Percentiles rank a stretch among this genome's conserved stretches.
Conservation (phyloP, 139 green algal species). For the Micromonas pusilla region DNA sequence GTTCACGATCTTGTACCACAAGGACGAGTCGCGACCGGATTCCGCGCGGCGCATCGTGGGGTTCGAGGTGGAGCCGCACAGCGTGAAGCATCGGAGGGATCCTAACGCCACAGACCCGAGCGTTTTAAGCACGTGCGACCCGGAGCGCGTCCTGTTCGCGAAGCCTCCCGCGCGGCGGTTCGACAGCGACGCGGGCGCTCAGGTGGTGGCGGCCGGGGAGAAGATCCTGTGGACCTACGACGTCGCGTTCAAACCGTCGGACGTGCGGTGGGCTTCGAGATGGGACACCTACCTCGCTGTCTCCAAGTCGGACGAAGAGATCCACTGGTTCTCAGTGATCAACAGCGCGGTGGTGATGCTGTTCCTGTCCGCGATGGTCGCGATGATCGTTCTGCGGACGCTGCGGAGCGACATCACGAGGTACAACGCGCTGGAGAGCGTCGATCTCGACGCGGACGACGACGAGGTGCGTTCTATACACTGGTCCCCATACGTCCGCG, state of each 20-base stretch:
- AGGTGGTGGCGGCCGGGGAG: constrained; percentile 67
- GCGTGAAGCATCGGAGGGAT: constrained; percentile 86
- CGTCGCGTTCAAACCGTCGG: constrained; percentile 70
- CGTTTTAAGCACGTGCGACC: constrained; percentile 87
- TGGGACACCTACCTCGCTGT: constrained; percentile 99
- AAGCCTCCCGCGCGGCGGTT: too few relatives aligned
- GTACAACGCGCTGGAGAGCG: constrained; percentile 95
- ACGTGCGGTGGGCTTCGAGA: constrained; percentile 90
- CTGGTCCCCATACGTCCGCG: too few relatives aligned
- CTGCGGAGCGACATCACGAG: constrained; percentile 89
- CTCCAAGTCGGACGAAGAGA: constrained; percentile 89
- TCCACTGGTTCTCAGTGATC: constrained; percentile 99
- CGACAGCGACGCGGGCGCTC: too few relatives aligned
- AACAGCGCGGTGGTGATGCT: constrained; percentile 99
- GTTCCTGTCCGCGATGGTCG: constrained; percentile 96
- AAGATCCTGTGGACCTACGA: constrained; percentile 98
- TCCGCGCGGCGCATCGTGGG: constrained; percentile 81
- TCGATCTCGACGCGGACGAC: constrained; percentile 46
- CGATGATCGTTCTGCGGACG: constrained; percentile 97
- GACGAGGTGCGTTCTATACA: too few relatives aligned
- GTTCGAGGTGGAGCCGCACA: constrained; percentile 90
- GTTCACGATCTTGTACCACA: constrained; percentile 95
- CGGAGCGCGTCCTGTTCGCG: too few relatives aligned
- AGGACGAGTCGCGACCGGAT: constrained; percentile 69
- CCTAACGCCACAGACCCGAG: constrained; percentile 57